phyloP scores from a whole-genome alignment of 176 grass and related monocot genomes.

The Tuctoria greenei region DNA sequence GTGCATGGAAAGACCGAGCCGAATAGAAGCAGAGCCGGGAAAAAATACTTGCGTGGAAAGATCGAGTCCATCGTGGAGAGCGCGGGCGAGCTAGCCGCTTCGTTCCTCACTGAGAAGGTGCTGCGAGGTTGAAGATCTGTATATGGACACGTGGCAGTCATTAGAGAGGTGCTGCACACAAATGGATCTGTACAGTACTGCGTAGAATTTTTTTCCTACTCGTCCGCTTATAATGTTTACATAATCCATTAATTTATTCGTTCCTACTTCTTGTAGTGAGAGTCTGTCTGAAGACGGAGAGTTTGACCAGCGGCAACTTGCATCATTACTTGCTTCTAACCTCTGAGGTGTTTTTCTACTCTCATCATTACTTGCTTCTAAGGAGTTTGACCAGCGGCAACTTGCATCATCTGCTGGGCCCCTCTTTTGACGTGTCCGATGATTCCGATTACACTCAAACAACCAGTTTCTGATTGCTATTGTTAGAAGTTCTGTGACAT shows the following conservation, averaged over 20 bases:
- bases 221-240: not conserved
- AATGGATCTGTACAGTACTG: too few species aligned
- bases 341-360: slow-evolving; percentile 93
- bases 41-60: too few species aligned
- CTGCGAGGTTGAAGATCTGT: too few species aligned
- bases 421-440: slow-evolving; percentile 79
- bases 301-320: slow-evolving; percentile 71
- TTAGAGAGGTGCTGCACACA: too few species aligned
- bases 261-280: slow-evolving; percentile 45
- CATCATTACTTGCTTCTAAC: slow-evolving; percentile 86
- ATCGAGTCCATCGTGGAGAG: too few species aligned
- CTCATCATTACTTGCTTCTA: slow-evolving; percentile 84
- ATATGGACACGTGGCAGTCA: too few species aligned
- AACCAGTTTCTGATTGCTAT: slow-evolving; percentile 9
- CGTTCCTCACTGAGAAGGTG: too few species aligned
- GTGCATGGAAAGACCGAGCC: too few species aligned
- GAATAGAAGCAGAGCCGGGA: too few species aligned
- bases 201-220: too few species aligned
- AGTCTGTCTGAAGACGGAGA: slow-evolving; percentile 86
- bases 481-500: slow-evolving; percentile 4
- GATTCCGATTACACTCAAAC: slow-evolving; percentile 75
- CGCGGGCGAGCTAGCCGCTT: too few species aligned
- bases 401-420: slow-evolving; percentile 69
- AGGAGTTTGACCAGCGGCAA: slow-evolving; percentile 76
- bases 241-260: not conserved